Evolutionary conservation across 164 flowering plant species (phyloP).

Genomic region (Berberis vulgaris): DNA sequence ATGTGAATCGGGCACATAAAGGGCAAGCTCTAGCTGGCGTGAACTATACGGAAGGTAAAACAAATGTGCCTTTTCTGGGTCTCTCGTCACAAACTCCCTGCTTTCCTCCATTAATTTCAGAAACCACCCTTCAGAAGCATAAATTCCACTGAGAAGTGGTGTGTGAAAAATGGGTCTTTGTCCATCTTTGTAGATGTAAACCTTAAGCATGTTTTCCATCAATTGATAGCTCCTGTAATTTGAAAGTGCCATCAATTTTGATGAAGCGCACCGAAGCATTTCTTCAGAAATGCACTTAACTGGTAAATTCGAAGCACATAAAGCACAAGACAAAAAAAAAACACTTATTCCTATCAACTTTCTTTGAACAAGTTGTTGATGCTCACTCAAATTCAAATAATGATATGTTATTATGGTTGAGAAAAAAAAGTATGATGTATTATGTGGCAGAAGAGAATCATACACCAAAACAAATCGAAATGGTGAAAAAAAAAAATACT

Average conservation of each 20-base stretch:
- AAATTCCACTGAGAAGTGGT: slow-evolving; percentile 8
- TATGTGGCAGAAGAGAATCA: too few relatives aligned
- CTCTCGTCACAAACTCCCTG: slow-evolving; percentile 9
- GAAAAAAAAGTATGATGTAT: too few relatives aligned
- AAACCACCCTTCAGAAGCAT: slow-evolving; percentile 12
- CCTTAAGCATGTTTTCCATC: slow-evolving; percentile 11
- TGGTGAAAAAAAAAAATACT: too few relatives aligned
- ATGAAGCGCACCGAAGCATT: neutral
- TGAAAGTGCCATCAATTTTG: neutral
- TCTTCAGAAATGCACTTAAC: too few relatives aligned
- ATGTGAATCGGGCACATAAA: slow-evolving; percentile 9
- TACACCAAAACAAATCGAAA: too few relatives aligned
- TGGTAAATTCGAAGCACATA: too few relatives aligned
- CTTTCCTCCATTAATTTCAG: slow-evolving; percentile 11
- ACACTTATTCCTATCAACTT: neutral
- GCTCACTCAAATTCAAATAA: neutral
- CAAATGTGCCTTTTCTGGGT: slow-evolving; percentile 8
- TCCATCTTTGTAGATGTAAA: slow-evolving; percentile 8
- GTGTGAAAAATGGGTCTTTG: slow-evolving; percentile 9
- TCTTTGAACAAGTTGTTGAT: neutral
- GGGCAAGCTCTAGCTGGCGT: slow-evolving; percentile 10
- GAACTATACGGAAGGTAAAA: slow-evolving; percentile 10
- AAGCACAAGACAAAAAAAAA: neutral
- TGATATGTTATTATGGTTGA: too few relatives aligned
- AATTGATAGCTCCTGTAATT: slow-evolving; percentile 10